Evolutionary conservation across 108 stramenopile species (phyloP).

Genomic region (Bacterosira constricta): DNA sequence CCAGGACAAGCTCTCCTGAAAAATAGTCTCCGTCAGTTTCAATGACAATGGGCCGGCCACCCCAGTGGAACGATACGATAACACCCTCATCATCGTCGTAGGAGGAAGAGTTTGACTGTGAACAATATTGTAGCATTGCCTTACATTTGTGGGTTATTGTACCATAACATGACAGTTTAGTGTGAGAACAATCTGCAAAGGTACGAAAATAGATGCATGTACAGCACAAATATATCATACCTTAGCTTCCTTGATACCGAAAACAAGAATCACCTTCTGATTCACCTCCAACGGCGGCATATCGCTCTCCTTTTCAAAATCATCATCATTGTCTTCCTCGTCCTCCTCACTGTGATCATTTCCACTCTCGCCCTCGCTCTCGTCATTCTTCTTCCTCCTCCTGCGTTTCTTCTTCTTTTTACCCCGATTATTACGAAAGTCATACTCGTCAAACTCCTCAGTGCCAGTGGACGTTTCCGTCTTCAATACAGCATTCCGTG

Average conservation of each 20-base stretch:
- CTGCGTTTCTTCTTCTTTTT: conserved; percentile 8
- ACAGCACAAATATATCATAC: no score
- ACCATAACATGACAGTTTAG: no score
- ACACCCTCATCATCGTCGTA: conserved; percentile 41
- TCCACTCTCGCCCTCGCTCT: not conserved
- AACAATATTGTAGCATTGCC: conserved; percentile 84
- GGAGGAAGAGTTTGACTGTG: conserved; percentile 47
- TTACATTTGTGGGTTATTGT: no score
- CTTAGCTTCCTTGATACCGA: conserved; percentile 77
- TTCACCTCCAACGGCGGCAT: conserved; percentile 61
- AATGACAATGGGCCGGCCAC: conserved; percentile 78
- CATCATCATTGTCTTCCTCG: conserved; percentile 15
- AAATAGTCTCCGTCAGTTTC: conserved; percentile 63
- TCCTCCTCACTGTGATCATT: conserved; percentile 41
- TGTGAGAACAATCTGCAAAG: no score
- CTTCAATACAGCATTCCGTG: conserved; percentile 54
- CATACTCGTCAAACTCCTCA: conserved; percentile 78
- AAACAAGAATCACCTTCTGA: conserved; percentile 78
- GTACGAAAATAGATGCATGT: no score
- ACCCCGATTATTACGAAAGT: conserved; percentile 60
- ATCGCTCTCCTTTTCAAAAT: conserved; percentile 23
- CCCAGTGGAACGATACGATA: conserved; percentile 78
- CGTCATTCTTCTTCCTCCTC: conserved; percentile 21
- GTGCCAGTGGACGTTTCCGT: conserved; percentile 77
- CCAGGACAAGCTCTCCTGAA: conserved; percentile 65